Evolutionary conservation across 73 alveolate species (phyloP).

Genomic region (Strombidium stylifer): DNA sequence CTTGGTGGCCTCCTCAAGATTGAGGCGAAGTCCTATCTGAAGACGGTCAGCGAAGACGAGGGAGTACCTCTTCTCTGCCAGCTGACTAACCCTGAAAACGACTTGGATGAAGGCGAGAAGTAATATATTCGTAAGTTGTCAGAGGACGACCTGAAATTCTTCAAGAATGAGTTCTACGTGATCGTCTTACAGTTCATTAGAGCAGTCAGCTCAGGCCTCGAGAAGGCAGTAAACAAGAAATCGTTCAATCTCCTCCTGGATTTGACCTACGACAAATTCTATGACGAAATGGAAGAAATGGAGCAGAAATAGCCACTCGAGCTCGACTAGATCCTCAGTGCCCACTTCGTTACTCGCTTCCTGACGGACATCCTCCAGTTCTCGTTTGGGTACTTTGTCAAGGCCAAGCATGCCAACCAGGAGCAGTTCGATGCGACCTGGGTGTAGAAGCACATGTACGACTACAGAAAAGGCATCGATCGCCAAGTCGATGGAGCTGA

Average conservation of each 20-base stretch:
- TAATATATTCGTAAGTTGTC: slow-evolving; percentile 7
- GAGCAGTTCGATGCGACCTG: not conserved
- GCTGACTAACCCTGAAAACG: slow-evolving; percentile 21
- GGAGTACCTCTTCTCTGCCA: not conserved
- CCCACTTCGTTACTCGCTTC: slow-evolving; percentile 33
- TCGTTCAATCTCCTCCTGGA: slow-evolving; percentile 6
- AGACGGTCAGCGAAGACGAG: not conserved
- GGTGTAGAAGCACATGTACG: not conserved
- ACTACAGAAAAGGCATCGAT: slow-evolving; percentile 9
- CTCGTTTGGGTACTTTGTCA: slow-evolving; percentile 3
- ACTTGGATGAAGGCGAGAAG: slow-evolving; percentile 14
- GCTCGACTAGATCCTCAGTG: slow-evolving; percentile 1
- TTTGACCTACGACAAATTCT: slow-evolving; percentile 15
- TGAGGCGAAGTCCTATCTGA: slow-evolving; percentile 29
- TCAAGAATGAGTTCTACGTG: slow-evolving; percentile 10
- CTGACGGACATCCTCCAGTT: slow-evolving; percentile 35
- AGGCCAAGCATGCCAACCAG: not conserved
- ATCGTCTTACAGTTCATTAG: not conserved
- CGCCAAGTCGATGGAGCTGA: not conserved
- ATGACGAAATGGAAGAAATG: slow-evolving; percentile 39
- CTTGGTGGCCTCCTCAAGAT: slow-evolving; percentile 41
- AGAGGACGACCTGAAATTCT: not conserved
- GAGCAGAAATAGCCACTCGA: slow-evolving; percentile 13
- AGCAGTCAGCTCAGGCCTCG: not conserved
- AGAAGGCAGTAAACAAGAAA: not conserved